A percentile compares a stretch with the other conserved stretches of the same genome.
Evolutionary conservation across 371 early-diverging fungal genomes (phyloP).

Genomic region (Mycotypha africana): DNA sequence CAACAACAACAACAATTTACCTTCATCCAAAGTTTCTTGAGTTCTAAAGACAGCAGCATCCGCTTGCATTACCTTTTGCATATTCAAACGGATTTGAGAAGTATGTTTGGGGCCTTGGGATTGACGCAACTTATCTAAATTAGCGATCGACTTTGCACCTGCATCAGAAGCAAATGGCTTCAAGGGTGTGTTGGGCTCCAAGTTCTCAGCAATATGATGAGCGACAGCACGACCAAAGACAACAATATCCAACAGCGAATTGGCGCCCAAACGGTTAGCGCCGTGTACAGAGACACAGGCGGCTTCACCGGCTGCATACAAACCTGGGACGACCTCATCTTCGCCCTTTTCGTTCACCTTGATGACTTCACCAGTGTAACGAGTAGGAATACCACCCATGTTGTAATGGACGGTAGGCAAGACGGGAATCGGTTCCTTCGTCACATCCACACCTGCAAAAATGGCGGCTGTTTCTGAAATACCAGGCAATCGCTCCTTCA

Average conservation of each 20-base stretch:
- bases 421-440: conserved; percentile 99
- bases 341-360: conserved; percentile 66
- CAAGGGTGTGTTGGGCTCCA: conserved; percentile 85
- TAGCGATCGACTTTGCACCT: conserved; percentile 83
- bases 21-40: conserved; percentile 87
- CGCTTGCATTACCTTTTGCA: conserved; percentile 98
- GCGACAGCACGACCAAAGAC: conserved; percentile 97
- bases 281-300: conserved; percentile 95
- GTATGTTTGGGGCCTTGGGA: conserved; percentile 78
- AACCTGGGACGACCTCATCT: conserved; percentile 83
- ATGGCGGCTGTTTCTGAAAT: conserved; percentile 98
- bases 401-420: conserved; percentile 99
- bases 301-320: conserved; percentile 95
- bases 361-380: conserved; percentile 95
- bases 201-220: conserved; percentile 87
- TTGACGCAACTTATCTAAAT: conserved; percentile 89
- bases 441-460: conserved; percentile 97
- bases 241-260: conserved; percentile 95
- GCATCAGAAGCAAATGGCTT: conserved; percentile 79
- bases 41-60: conserved; percentile 98
- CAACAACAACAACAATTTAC: too few species aligned
- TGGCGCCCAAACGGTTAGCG: conserved; percentile 97
- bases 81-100: conserved; percentile 85
- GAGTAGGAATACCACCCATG: conserved; percentile 98
- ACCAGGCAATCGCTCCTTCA: conserved; percentile 94